Base-by-base conservation (phyloP, 2,329 filamentous ascomycete genomes). In the Xylariaceae sp. region DNA sequence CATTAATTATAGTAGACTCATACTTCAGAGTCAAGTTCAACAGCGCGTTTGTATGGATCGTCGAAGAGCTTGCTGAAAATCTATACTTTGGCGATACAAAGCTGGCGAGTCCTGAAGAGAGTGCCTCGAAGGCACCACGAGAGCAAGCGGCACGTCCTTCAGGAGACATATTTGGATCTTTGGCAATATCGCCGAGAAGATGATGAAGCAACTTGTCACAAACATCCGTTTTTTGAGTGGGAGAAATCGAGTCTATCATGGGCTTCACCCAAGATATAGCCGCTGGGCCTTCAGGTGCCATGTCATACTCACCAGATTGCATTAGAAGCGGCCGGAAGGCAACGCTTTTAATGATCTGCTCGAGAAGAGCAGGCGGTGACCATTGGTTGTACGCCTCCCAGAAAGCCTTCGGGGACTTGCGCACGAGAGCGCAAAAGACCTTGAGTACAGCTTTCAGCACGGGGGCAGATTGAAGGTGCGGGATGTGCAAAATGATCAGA, bases 361-460 rank as follows among this genome's bases (percentile, higher is more conserved):
- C 92, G n/a, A 91, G 85, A 52, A 97, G 85, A 39, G 88, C 85
- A 48, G 87, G 86, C 2, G 91, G 88, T 0, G 89, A 88, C 54
- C 93, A 90, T 35, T 90, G 84, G 54, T 89, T 87, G 75, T 96
- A 88, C 1, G 91, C 88, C 67, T 91, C 88, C 93, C 93, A 97
- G 67, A 97, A 94, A 50, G 89, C 88, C 57, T 82, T 83, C 0
- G 91, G 82, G 0, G 90, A 88, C 67, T 89, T 92, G 64, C 87
- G 82, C 55, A 97, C 78, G 13, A 97, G 80, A 10, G 78, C 79
- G 50, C 83, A 84, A 61, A 96, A 82, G 1, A 87, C 85, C 58
- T 86, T 84, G 51, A 96, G 80, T 13, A 94, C 78, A 59, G 87
- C 81, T 10, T 86, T 79, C 60, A 96, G 78, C 18, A 89, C 83